Evolutionary conservation across 805 yeast species (phyloP).

Genomic region (Wickerhamomyces strasburgensis): DNA sequence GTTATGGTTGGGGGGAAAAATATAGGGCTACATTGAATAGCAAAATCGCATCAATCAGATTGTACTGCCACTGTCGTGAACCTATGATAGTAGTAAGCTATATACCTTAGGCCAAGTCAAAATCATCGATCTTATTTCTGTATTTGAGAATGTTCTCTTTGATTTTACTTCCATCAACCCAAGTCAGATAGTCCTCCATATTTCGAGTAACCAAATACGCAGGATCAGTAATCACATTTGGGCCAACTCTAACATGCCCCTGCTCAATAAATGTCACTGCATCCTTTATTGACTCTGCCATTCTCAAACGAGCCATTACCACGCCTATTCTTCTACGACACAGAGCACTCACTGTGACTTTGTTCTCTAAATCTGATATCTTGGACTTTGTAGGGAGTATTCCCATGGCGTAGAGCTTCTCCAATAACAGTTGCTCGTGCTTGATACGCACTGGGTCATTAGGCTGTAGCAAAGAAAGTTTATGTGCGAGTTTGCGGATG

Average conservation of each 20-base stretch:
- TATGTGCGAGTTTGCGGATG: constrained; percentile 80
- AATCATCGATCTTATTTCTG: constrained; percentile 68
- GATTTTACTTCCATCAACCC: constrained; percentile 97
- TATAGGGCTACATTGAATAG: too few species aligned
- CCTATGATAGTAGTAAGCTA: neutral
- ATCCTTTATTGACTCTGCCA: constrained; percentile 86
- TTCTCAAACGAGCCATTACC: constrained; percentile 87
- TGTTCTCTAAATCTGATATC: constrained; percentile 87
- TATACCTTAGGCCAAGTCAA: constrained; percentile 39
- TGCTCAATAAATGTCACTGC: constrained; percentile 93
- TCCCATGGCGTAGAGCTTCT: constrained; percentile 87
- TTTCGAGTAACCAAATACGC: constrained; percentile 90
- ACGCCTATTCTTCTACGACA: constrained; percentile 92
- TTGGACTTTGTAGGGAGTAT: constrained; percentile 82
- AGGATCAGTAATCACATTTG: constrained; percentile 91
- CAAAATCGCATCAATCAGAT: constrained; percentile 1
- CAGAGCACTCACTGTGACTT: constrained; percentile 84
- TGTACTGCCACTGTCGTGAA: too few species aligned
- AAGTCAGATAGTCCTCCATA: constrained; percentile 94
- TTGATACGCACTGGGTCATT: constrained; percentile 81
- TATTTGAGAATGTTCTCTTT: constrained; percentile 83
- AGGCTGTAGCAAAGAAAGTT: constrained; percentile 78
- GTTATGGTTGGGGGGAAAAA: too few species aligned
- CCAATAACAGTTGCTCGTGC: constrained; percentile 84
- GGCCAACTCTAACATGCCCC: constrained; percentile 97